Evolutionary conservation across 352 stramenopile genomes (phyloP), one percentile per base, ranked within the genome.

Genomic region (Lagenidium sp.): DNA sequence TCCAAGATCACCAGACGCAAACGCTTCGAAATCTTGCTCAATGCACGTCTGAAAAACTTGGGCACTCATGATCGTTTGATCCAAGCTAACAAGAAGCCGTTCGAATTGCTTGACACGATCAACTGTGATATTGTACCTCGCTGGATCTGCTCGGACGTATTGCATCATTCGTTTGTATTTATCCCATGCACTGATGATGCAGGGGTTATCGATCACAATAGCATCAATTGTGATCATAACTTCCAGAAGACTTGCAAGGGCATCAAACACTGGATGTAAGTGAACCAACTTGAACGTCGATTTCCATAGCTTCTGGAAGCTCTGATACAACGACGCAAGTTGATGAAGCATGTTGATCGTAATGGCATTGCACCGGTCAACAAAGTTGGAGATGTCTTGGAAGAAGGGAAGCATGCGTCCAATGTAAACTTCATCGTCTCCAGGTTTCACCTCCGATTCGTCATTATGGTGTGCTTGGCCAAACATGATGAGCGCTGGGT

Each of bases 131-230:
- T 88, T 87, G 63, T 92, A 90, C 2, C 79, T 63, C 4, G 66
- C 54, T 12, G 82, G 82, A 28, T 95, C 82, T 3, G 78, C 71
- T n/a, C 83, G 76, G 16, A 90, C 73, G 36, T 86, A 93, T 48
- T 92, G 75, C 77, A 95, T 89, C 79, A 96, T 92, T 43, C 76
- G 75, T 58, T 96, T 95, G 62, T 94, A 96, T 39, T 84, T 89
- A 51, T 91, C 80, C 85, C 85, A 96, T 11, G 82, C 74, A 16
- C 62, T 82, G 32, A 82, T 56, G 37, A 96, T 90, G 34, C 78
- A 77, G 12, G 83, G 80, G 47, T 96, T 96, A 36, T 94, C 71
- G 13, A 90, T 62, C 23, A 95, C 77, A 37, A 95, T 87, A n/a
- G 66, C 61, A 48, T 96, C 85, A 22, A 96, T 77, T 7, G 83